Percentiles rank a stretch among this genome's conserved stretches.
Conservation (phyloP, 1,284 basidiomycete species). For the Trichosporon ovoides region DNA sequence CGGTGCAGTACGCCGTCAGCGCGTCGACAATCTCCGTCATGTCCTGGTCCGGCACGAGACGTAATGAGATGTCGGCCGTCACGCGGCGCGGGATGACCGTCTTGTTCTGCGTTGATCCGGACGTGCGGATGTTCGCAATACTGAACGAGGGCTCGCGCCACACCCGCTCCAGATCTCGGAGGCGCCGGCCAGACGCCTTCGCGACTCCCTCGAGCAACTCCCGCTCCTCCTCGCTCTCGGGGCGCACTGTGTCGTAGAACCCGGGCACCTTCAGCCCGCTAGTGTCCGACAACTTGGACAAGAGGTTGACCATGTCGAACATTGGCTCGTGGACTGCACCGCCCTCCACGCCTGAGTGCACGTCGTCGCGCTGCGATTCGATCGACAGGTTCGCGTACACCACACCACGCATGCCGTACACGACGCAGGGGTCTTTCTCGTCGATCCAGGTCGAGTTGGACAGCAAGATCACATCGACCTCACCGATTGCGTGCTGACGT, state of each 20-base stretch:
- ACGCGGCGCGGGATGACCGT: conserved; percentile 83
- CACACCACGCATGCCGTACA: conserved; percentile 90
- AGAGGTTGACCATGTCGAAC: conserved; percentile 83
- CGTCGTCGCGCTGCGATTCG: conserved; percentile 52
- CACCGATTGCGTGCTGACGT: conserved; percentile 65
- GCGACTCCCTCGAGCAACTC: conserved; percentile 65
- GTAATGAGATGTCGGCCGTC: conserved; percentile 72
- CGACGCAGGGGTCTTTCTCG: conserved; percentile 89
- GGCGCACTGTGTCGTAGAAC: conserved; percentile 76
- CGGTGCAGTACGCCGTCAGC: conserved; percentile 59
- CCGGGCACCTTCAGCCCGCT: conserved; percentile 66
- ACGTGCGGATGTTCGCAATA: conserved; percentile 43
- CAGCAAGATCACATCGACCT: conserved; percentile 78
- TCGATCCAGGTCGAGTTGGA: conserved; percentile 94
- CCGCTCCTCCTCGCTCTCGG: conserved; percentile 62
- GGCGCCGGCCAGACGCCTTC: conserved; percentile 58
- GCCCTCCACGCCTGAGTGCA: conserved; percentile 71
- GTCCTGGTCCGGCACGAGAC: conserved; percentile 86
- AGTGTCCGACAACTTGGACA: conserved; percentile 64
- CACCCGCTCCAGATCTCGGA: conserved; percentile 62
- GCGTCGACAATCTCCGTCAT: conserved; percentile 63
- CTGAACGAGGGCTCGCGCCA: conserved; percentile 57
- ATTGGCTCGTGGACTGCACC: conserved; percentile 83
- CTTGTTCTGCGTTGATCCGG: conserved; percentile 39
- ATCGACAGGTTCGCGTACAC: conserved; percentile 58